Percentiles rank a stretch among this genome's conserved stretches.
phyloP scores from a whole-genome alignment of 768 basidiomycete genomes.

The Cystofilobasidium ferigula region DNA sequence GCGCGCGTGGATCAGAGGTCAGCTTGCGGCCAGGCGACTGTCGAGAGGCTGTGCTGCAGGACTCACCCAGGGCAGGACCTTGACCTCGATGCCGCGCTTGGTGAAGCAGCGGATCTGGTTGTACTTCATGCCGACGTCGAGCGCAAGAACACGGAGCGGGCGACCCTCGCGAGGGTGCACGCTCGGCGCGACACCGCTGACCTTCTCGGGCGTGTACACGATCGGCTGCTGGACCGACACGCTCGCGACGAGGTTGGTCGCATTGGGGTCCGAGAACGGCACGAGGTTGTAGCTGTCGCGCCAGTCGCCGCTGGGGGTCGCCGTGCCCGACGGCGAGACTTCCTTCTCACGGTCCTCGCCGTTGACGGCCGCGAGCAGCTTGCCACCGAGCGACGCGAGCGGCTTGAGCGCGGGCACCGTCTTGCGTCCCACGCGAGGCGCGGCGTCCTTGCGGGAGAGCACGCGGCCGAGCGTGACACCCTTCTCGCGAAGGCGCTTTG shows the following conservation, averaged over 20 bases:
- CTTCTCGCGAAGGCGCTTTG: conserved; percentile 89
- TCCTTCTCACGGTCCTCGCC: conserved; percentile 42
- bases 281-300: conserved; percentile 70
- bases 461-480: conserved; percentile 84
- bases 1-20: neutral
- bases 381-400: conserved; percentile 18
- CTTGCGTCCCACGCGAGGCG: conserved; percentile 35
- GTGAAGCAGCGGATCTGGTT: conserved; percentile 97
- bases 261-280: conserved; percentile 79
- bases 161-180: conserved; percentile 65
- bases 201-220: conserved; percentile 51
- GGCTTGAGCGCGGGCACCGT: conserved; percentile 7
- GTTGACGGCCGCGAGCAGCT: conserved; percentile 3
- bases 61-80: conserved; percentile 81
- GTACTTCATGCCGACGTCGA: conserved; percentile 99
- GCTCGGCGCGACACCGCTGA: conserved; percentile 43
- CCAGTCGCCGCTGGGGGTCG: conserved; percentile 45
- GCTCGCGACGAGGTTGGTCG: conserved; percentile 74
- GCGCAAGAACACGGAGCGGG: conserved; percentile 67
- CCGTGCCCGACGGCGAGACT: conserved; percentile 39
- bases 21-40: neutral
- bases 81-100: conserved; percentile 81
- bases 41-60: neutral
- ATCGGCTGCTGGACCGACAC: conserved; percentile 66
- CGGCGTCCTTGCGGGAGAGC: conserved; percentile 52